Evolutionary conservation across 345 rosid species (phyloP).

Genomic region (sweet orange (Citrus sinensis)): DNA sequence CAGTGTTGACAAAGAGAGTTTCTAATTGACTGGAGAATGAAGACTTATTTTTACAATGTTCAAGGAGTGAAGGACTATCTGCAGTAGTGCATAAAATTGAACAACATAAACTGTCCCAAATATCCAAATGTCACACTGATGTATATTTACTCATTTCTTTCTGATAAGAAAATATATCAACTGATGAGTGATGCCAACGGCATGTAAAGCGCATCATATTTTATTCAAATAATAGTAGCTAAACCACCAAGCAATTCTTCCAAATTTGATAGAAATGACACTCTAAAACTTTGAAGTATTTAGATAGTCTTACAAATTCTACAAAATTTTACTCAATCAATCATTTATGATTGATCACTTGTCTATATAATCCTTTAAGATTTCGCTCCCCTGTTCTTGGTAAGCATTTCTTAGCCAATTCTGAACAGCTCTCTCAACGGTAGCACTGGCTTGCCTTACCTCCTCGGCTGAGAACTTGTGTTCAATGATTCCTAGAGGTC

Average conservation of each 20-base stretch:
- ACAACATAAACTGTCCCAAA: not conserved
- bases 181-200: not conserved
- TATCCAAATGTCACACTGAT: not conserved
- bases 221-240: not conserved
- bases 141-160: not conserved
- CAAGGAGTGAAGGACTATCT: not conserved
- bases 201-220: not conserved
- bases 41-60: not conserved
- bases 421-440: conserved; percentile 58
- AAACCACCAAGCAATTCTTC: not conserved
- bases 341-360: conserved; percentile 22
- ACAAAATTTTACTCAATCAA: not conserved
- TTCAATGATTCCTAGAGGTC: conserved; percentile 79
- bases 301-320: not conserved
- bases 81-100: not conserved
- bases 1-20: not conserved
- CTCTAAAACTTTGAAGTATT: not conserved
- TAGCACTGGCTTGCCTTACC: conserved; percentile 55
- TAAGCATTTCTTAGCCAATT: conserved; percentile 61
- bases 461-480: conserved; percentile 80
- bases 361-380: conserved; percentile 50
- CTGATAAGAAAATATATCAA: not conserved
- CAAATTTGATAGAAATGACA: not conserved
- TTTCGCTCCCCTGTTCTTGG: conserved; percentile 40
- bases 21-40: not conserved